Percentiles rank a stretch among this genome's conserved stretches.
Evolutionary conservation across 176 grass and related monocot species (phyloP).

Genomic region (Alopecurus myosuroides): DNA sequence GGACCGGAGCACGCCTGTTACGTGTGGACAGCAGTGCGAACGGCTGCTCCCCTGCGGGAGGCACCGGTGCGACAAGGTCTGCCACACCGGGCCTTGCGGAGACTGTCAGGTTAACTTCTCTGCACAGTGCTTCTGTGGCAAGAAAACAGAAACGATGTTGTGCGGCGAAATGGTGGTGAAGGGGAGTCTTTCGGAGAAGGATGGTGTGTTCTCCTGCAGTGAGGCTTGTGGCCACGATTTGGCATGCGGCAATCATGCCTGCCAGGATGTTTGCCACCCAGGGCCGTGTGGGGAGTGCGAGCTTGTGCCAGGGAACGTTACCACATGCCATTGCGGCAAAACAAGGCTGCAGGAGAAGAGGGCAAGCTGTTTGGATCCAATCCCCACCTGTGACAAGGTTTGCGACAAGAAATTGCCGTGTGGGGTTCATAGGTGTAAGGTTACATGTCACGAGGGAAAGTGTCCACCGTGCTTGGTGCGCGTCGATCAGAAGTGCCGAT

Average conservation of each 20-base stretch:
- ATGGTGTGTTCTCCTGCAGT: conserved; percentile 74
- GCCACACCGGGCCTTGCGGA: conserved; percentile 67
- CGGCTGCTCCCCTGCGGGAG: conserved; percentile 60
- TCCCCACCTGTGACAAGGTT: conserved; percentile 69
- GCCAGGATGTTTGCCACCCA: conserved; percentile 69
- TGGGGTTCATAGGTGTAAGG: conserved; percentile 68
- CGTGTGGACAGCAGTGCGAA: conserved; percentile 65
- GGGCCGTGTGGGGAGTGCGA: conserved; percentile 77
- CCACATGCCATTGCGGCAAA: conserved; percentile 82
- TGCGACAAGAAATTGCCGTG: conserved; percentile 72
- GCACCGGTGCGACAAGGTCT: conserved; percentile 70
- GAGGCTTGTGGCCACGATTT: conserved; percentile 47
- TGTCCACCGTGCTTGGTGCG: conserved; percentile 63
- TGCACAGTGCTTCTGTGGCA: conserved; percentile 69
- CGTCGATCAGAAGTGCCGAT: conserved; percentile 79
- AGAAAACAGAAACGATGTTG: conserved; percentile 67
- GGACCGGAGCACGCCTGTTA: conserved; percentile 56
- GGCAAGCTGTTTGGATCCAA: conserved; percentile 71
- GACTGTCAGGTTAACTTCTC: conserved; percentile 52
- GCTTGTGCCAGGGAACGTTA: conserved; percentile 58
- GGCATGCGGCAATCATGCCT: conserved; percentile 67
- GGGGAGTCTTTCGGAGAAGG: conserved; percentile 45
- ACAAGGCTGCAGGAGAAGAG: conserved; percentile 50
- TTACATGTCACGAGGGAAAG: conserved; percentile 72
- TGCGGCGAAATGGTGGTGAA: conserved; percentile 80